Conservation (phyloP, 208 protist species). For the Kentomonas sorsogonicus region DNA sequence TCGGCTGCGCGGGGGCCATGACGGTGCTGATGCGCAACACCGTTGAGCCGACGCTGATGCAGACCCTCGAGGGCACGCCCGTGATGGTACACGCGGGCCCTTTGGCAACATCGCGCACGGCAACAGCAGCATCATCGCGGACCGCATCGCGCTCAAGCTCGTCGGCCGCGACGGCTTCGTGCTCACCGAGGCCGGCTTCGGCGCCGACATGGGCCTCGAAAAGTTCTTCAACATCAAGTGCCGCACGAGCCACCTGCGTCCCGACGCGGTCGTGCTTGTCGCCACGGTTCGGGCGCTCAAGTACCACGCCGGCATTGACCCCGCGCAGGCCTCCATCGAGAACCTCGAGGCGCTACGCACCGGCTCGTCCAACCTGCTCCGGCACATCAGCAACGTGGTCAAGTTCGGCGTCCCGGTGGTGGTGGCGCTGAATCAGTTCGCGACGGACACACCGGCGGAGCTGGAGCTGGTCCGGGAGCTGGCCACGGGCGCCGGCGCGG, state of each 20-base stretch:
- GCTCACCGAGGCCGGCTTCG: conserved; percentile 95
- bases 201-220: conserved; percentile 94
- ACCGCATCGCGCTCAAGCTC: conserved; percentile 93
- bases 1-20: conserved; percentile 91
- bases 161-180: conserved; percentile 94
- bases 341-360: conserved; percentile 87
- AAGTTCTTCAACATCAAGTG: conserved; percentile 99
- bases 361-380: conserved; percentile 88
- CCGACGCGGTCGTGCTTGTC: conserved; percentile 94
- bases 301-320: conserved; percentile 93
- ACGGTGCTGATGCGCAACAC: conserved; percentile 96
- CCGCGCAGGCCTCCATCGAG: conserved; percentile 57
- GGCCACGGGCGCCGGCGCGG: conserved; percentile 78
- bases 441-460: conserved; percentile 89
- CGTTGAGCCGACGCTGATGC: conserved; percentile 96
- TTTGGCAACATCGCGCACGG: conserved; percentile 99
- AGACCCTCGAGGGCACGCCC: conserved; percentile 95
- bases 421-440: conserved; percentile 95
- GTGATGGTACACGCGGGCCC: conserved; percentile 96
- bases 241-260: conserved; percentile 87
- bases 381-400: conserved; percentile 92
- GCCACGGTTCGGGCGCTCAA: conserved; percentile 96
- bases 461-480: conserved; percentile 73
- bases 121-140: conserved; percentile 96
- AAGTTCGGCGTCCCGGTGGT: conserved; percentile 96